Evolutionary conservation across 331 rosid genomes (phyloP).

Genomic region (Malus hybrid): DNA sequence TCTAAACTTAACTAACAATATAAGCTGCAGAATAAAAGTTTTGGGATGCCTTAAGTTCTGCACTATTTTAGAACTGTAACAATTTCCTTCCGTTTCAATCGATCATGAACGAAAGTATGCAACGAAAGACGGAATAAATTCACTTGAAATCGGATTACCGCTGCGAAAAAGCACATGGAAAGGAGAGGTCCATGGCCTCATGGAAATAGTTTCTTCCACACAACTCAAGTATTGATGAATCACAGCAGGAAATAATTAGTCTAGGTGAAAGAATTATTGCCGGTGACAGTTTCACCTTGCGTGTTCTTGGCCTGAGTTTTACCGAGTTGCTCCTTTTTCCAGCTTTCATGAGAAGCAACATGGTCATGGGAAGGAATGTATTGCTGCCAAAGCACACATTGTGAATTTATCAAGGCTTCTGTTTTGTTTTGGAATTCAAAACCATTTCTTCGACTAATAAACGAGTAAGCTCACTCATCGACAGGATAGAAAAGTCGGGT

Average conservation of each 20-base stretch:
- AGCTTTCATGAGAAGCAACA: constrained; percentile 74
- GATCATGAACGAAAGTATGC: constrained; percentile 22
- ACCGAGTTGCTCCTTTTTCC: constrained; percentile 80
- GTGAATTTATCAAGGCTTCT: background rate
- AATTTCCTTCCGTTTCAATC: constrained; percentile 25
- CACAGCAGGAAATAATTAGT: constrained; percentile 28
- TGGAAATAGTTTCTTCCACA: constrained; percentile 33
- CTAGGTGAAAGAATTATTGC: constrained; percentile 24
- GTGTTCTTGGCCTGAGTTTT: constrained; percentile 44
- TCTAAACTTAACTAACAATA: background rate
- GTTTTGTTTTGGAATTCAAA: background rate
- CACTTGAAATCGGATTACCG: constrained; percentile 31
- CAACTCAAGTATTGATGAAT: constrained; percentile 49
- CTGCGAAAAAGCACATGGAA: constrained; percentile 32
- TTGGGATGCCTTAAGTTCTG: constrained; percentile 17
- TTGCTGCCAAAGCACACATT: constrained; percentile 43
- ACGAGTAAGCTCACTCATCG: background rate
- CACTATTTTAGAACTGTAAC: constrained; percentile 22
- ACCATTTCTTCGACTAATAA: background rate
- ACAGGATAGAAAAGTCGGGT: constrained; percentile 1
- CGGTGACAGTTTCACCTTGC: constrained; percentile 35
- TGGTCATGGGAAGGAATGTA: constrained; percentile 60
- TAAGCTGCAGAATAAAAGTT: background rate
- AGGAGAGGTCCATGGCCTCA: constrained; percentile 39
- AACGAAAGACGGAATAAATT: constrained; percentile 20